Conservation (phyloP, 129 eudicot species). For the Flaveria ramosissima region DNA sequence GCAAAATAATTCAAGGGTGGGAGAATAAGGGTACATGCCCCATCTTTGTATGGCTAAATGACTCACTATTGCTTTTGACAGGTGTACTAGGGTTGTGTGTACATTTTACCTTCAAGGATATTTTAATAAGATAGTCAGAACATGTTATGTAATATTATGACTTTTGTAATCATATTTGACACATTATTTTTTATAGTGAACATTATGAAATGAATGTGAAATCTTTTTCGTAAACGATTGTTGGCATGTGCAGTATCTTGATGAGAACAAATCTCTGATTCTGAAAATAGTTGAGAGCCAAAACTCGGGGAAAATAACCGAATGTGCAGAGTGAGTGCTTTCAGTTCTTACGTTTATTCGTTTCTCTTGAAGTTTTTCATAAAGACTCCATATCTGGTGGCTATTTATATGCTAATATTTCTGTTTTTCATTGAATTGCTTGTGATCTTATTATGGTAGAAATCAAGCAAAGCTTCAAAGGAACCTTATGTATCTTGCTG, state of each 20-base stretch:
- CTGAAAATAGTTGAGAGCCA: constrained; percentile 87
- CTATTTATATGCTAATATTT: background rate
- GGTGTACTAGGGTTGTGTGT: constrained; percentile 16
- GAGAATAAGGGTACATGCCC: constrained; percentile 23
- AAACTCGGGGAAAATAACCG: constrained; percentile 67
- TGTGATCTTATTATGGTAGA: constrained; percentile 38
- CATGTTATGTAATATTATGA: too few relatives aligned
- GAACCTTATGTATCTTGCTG: constrained; percentile 97
- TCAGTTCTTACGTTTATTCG: background rate
- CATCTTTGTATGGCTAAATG: constrained; percentile 22
- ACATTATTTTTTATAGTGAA: background rate
- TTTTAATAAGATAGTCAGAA: background rate
- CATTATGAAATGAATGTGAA: background rate
- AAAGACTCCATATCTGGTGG: background rate
- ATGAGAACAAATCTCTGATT: constrained; percentile 84
- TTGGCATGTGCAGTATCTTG: constrained; percentile 56
- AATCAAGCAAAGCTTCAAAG: constrained; percentile 91
- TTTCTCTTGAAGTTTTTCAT: background rate
- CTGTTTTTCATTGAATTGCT: background rate
- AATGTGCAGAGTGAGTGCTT: constrained; percentile 80
- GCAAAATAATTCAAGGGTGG: constrained; percentile 30
- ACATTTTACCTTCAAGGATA: background rate
- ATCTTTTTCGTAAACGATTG: background rate
- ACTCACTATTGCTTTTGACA: constrained; percentile 18
- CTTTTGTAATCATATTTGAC: background rate